Base-by-base conservation (phyloP, 1,139 yeast species). In the Insectozyma bohioensis region DNA sequence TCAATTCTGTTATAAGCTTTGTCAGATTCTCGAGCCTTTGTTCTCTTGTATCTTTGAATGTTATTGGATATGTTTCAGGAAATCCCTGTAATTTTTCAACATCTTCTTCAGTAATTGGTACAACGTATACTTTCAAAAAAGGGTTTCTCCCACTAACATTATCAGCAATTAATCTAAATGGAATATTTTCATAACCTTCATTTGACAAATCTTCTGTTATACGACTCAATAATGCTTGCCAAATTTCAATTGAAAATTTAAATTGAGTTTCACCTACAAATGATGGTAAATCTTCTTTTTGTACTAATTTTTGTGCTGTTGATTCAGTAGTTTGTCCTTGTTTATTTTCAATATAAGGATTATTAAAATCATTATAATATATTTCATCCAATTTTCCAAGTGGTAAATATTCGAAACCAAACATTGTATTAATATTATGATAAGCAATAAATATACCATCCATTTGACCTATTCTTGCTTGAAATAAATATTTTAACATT, bases 391-490 rank as follows among this genome's bases (percentile, higher is more conserved):
- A 72, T 24, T 81, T 85, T 4, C 66, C 61, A 31, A 88, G 60
- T 1, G 95, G 92, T 17, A 92, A 58, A 56, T 92, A 92, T 55
- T 88, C 92, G 58, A 88, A 92, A 3, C 97, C 98, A 57, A 92
- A 85, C 51, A 90, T 76, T 28, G 80, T 67, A 26, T 77, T 72
- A 35, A 88, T 72, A 53, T 88, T 92, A 58, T 92, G 98, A 54
- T 83, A 92, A 0, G 96, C 96, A 15, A 92, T 69, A 46, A 85
- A 88, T 4, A 92, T 87, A 5, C 98, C 98, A 56, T 90, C 97
- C 98, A 92, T 92, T 48, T 85, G 80, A 2, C 98, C 98, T 30
- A 92, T 85, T 41, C 97, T 70, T 0, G 97, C 97, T 55, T 92
- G 98, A 43, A 90, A 68, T 9, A 86, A 74, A 52, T 90, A 92